Conservation (phyloP, 2,329 filamentous ascomycete genomes). For the Penicillium brasilianum region DNA sequence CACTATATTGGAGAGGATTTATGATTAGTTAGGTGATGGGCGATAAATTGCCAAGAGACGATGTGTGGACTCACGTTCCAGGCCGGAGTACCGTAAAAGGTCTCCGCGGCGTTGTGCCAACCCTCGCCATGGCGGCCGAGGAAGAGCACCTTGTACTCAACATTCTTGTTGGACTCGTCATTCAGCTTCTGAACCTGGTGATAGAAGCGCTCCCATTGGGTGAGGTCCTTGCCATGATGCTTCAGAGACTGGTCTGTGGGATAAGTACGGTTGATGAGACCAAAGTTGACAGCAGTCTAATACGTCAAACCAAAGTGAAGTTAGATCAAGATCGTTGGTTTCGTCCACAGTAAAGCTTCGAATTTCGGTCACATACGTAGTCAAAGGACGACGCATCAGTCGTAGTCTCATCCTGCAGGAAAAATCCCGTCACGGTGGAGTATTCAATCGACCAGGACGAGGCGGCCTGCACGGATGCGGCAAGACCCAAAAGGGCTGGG, state of each 20-base stretch:
- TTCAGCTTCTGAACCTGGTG: slow-evolving; percentile 56
- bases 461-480: slow-evolving; percentile 67
- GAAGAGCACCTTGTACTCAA: slow-evolving; percentile 62
- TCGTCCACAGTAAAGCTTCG: not conserved
- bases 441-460: slow-evolving; percentile 35
- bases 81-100: slow-evolving; percentile 61
- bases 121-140: slow-evolving; percentile 66
- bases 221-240: slow-evolving; percentile 40
- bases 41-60: not conserved
- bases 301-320: not conserved
- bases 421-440: slow-evolving; percentile 53
- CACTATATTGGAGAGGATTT: slow-evolving; percentile 40
- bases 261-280: slow-evolving; percentile 56
- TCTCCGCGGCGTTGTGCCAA: slow-evolving; percentile 64
- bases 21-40: not conserved
- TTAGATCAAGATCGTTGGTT: not conserved
- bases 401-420: slow-evolving; percentile 53
- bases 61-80: slow-evolving; percentile 58
- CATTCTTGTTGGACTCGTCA: slow-evolving; percentile 41
- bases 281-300: slow-evolving; percentile 52
- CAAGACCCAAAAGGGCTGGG: slow-evolving; percentile 71
- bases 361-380: slow-evolving; percentile 44
- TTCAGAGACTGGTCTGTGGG: slow-evolving; percentile 39
- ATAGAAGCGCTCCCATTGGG: slow-evolving; percentile 63
- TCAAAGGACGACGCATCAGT: slow-evolving; percentile 55